A percentile compares a stretch with the other conserved stretches of the same genome.
These are phyloP conservation scores for Coccomyxa sp. DNA, from an alignment of 139 green algal species.

Conservation along the genomic window DNA sequence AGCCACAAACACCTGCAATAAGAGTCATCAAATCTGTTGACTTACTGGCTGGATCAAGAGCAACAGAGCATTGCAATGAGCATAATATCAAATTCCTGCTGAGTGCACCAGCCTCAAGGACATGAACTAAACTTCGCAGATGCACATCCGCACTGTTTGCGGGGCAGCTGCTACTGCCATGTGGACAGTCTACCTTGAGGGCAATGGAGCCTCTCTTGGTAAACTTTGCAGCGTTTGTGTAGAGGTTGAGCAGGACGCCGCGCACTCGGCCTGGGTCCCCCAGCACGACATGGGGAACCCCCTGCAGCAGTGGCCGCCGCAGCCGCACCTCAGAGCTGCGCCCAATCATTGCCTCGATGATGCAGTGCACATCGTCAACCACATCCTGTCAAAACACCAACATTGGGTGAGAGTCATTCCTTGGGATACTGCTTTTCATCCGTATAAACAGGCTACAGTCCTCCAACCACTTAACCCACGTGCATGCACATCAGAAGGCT, in stretches of 20 bases:
- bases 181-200: slow-evolving; percentile 34
- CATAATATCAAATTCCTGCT: too few relatives aligned
- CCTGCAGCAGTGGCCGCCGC: slow-evolving; percentile 27
- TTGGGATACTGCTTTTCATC: not conserved
- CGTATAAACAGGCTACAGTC: not conserved
- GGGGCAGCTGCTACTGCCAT: too few relatives aligned
- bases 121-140: too few relatives aligned
- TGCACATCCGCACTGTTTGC: too few relatives aligned
- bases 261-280: slow-evolving; percentile 62
- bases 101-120: too few relatives aligned
- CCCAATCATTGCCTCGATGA: slow-evolving; percentile 79
- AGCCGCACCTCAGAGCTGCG: slow-evolving; percentile 27
- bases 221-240: slow-evolving; percentile 79
- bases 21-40: too few relatives aligned
- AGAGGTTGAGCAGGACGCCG: slow-evolving; percentile 83
- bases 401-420: not conserved
- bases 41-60: too few relatives aligned
- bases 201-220: slow-evolving; percentile 61
- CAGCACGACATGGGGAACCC: slow-evolving; percentile 13
- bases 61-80: too few relatives aligned
- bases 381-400: slow-evolving; percentile 33
- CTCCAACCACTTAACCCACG: not conserved
- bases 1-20: too few relatives aligned
- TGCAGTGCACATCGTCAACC: slow-evolving; percentile 72
- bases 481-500: too few relatives aligned